Evolutionary conservation across 345 rosid species (phyloP).

Genomic region (Eucalyptus tenuipes): DNA sequence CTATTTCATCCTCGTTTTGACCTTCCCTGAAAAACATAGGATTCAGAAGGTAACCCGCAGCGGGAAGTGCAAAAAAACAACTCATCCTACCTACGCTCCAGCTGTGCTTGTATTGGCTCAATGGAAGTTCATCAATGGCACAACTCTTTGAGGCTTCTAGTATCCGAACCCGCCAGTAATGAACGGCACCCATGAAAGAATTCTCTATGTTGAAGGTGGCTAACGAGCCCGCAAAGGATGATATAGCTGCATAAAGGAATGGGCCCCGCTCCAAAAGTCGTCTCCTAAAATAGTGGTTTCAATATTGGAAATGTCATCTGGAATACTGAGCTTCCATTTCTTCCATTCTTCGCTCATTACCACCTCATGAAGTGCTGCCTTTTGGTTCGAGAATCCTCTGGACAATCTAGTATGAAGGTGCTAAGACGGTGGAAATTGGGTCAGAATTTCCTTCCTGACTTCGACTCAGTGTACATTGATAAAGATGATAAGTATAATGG

Average conservation of each 20-base stretch:
- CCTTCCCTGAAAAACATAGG: slow-evolving; percentile 29
- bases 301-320: not conserved
- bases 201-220: not conserved
- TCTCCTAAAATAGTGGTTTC: not conserved
- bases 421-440: not conserved
- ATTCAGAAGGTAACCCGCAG: slow-evolving; percentile 23
- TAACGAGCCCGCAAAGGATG: not conserved
- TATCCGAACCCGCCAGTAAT: not conserved
- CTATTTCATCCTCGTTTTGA: slow-evolving; percentile 24
- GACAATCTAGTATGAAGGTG: not conserved
- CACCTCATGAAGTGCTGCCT: not conserved
- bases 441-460: not conserved
- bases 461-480: not conserved
- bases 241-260: not conserved
- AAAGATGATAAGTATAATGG: too few relatives aligned
- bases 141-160: not conserved
- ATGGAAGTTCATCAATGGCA: too few relatives aligned
- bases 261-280: not conserved
- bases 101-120: not conserved
- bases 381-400: not conserved
- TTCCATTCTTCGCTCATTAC: not conserved
- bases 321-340: not conserved
- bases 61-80: not conserved
- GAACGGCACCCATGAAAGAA: not conserved
- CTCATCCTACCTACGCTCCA: not conserved